Percentiles rank a stretch among this genome's conserved stretches.
Evolutionary conservation across 148 eudicot species (phyloP).

Genomic region (Rheum nobile): DNA sequence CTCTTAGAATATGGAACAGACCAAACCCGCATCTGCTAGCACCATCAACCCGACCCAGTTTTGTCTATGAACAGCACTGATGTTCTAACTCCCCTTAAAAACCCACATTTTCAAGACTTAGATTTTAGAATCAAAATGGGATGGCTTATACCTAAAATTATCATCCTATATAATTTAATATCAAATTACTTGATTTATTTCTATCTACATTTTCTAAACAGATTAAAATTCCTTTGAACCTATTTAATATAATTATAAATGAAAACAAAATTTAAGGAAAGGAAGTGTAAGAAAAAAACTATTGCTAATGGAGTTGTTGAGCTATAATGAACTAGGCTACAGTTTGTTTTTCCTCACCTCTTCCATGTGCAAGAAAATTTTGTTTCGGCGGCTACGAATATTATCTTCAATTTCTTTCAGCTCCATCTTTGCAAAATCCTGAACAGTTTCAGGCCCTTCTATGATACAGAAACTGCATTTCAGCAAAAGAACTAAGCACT

Average conservation of each 20-base stretch:
- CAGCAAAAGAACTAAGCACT: background rate
- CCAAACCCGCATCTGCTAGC: background rate
- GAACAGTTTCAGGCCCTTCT: slow-evolving; percentile 97
- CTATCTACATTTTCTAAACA: background rate
- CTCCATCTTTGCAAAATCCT: slow-evolving; percentile 84
- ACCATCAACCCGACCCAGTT: background rate
- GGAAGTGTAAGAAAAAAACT: background rate
- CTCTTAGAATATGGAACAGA: background rate
- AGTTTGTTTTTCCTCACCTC: slow-evolving; percentile 39
- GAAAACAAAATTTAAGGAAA: background rate
- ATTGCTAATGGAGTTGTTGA: background rate
- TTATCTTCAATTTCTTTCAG: slow-evolving; percentile 79
- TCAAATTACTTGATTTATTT: background rate
- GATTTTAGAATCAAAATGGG: background rate
- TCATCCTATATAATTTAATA: background rate
- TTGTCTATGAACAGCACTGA: background rate
- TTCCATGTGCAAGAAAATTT: slow-evolving; percentile 92
- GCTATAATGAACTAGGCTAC: background rate
- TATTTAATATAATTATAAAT: background rate
- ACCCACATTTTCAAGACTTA: background rate
- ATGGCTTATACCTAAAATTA: background rate
- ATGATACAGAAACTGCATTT: slow-evolving; percentile 79
- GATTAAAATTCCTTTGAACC: background rate
- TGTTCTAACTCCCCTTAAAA: background rate
- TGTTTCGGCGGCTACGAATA: slow-evolving; percentile 76